Conservation (phyloP, 495 filamentous ascomycete genomes). For the Ascodesmis nigricans region DNA sequence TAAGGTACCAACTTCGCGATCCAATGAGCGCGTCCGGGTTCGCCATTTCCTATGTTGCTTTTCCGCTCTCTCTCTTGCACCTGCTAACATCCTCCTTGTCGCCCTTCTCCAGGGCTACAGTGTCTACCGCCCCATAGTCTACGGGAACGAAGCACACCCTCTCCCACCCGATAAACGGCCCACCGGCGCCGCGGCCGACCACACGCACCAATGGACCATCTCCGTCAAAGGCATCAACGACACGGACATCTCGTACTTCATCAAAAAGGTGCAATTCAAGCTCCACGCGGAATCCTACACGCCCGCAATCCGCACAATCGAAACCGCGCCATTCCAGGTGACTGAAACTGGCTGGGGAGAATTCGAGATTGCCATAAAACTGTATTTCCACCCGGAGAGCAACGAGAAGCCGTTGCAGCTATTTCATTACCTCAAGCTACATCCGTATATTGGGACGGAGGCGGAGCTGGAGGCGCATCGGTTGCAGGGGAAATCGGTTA, state of each 20-base stretch:
- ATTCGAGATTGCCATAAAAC: conserved; percentile 82
- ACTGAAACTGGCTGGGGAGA: conserved; percentile 92
- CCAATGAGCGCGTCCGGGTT: conserved; percentile 20
- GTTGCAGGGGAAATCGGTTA: conserved; percentile 39
- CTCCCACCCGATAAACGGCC: conserved; percentile 19
- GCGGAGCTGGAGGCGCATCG: conserved; percentile 39
- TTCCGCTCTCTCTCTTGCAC: neutral
- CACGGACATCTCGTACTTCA: conserved; percentile 79
- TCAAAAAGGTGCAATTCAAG: conserved; percentile 94
- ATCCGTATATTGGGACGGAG: conserved; percentile 66
- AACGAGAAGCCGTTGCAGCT: conserved; percentile 78
- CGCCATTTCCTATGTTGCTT: conserved; percentile 16
- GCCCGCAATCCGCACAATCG: conserved; percentile 36
- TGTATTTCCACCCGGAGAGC: conserved; percentile 70
- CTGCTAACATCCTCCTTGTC: conserved; percentile 5
- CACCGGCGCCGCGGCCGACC: conserved; percentile 42
- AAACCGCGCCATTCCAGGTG: conserved; percentile 62
- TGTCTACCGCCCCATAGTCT: conserved; percentile 20
- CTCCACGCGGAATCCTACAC: conserved; percentile 64
- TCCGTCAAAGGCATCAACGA: conserved; percentile 72
- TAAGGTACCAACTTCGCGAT: conserved; percentile 20
- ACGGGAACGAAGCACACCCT: conserved; percentile 18
- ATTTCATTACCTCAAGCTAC: conserved; percentile 74
- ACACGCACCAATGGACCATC: conserved; percentile 89
- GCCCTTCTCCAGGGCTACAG: conserved; percentile 14